Evolutionary conservation across 1,139 yeast species (phyloP), one percentile per base, ranked within the genome.

Genomic region (Maudiozyma humilis): DNA sequence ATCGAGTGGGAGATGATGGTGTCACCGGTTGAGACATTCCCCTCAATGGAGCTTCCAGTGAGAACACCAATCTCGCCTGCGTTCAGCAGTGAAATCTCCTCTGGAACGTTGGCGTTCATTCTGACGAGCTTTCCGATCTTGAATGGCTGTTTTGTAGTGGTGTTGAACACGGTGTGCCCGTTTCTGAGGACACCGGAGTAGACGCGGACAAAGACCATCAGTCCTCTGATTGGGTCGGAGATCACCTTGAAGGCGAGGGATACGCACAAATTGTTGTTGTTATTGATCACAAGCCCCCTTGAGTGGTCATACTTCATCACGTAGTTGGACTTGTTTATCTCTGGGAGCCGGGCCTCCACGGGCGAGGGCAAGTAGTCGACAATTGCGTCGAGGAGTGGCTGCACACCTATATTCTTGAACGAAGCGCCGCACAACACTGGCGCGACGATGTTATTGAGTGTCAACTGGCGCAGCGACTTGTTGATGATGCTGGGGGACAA

Each of bases 341-440:
- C 78, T 0, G 95, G 95, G 2, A 74, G 53, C 0, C 63, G 62
- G 0, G 75, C 70, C 50, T 88, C 89, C 2, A 73, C 51, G 1
- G 98, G 97, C 1, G 91, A 77, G 0, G 99, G 98, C 31, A 93
- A 68, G 55, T 75, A 91, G 43, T 75, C 73, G 1, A 79, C 72
- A 14, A 89, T 72, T 0, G 94, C 89, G 61, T 91, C 98, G 66
- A 91, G 67, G 44, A 93, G 67, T 0, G 97, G 96, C 59, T 91
- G 98, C 2, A 91, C 95, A 13, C 98, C 98, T 43, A 91, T 83
- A 59, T 91, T 91, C 50, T 73, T 76, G 65, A 91, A 91, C 43
- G 96, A 84, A 1, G 97, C 85, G 2, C 99, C 98, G 63, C 96
- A 87, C 33, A 88, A 67, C 0, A 91, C 84, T 0, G 99, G 97